Percentiles rank a stretch among this genome's conserved stretches.
phyloP scores from a whole-genome alignment of 1,139 yeast species.

The Spathaspora sp. region DNA sequence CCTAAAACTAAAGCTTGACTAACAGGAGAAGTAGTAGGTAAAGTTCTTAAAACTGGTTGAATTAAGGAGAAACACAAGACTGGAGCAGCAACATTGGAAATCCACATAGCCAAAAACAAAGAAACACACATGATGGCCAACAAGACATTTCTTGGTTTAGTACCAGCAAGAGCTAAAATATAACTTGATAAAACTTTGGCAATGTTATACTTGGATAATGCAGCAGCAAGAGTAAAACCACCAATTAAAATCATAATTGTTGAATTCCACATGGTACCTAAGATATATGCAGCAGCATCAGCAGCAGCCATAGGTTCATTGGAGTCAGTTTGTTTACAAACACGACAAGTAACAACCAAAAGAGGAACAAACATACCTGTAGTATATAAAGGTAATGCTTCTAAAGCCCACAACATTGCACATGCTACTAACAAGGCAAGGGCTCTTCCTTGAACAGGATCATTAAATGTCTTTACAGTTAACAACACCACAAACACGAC shows the following conservation, averaged over 20 bases:
- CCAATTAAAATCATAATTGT: conserved; percentile 86
- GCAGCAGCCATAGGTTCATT: conserved; percentile 57
- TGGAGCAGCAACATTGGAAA: conserved; percentile 94
- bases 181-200: conserved; percentile 84
- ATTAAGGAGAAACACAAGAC: conserved; percentile 87
- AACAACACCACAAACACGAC: conserved; percentile 49
- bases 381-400: conserved; percentile 83
- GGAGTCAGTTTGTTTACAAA: conserved; percentile 58
- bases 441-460: conserved; percentile 70
- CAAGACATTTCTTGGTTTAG: conserved; percentile 74
- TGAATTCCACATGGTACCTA: conserved; percentile 92
- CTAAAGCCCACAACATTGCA: conserved; percentile 91
- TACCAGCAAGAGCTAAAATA: conserved; percentile 79
- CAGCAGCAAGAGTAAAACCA: conserved; percentile 94
- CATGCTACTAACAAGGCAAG: conserved; percentile 78
- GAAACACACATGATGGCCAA: conserved; percentile 84
- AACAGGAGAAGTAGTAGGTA: conserved; percentile 75
- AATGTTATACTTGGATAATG: conserved; percentile 82
- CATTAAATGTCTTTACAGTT: conserved; percentile 58
- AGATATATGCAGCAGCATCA: conserved; percentile 72
- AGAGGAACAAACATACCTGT: conserved; percentile 83
- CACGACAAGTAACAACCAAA: conserved; percentile 69
- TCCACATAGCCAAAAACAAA: conserved; percentile 89
- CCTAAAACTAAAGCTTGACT: conserved; percentile 85
- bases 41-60: conserved; percentile 80